phyloP scores from a whole-genome alignment of 2,329 filamentous ascomycete species.

The Colletotrichum destructivum region DNA sequence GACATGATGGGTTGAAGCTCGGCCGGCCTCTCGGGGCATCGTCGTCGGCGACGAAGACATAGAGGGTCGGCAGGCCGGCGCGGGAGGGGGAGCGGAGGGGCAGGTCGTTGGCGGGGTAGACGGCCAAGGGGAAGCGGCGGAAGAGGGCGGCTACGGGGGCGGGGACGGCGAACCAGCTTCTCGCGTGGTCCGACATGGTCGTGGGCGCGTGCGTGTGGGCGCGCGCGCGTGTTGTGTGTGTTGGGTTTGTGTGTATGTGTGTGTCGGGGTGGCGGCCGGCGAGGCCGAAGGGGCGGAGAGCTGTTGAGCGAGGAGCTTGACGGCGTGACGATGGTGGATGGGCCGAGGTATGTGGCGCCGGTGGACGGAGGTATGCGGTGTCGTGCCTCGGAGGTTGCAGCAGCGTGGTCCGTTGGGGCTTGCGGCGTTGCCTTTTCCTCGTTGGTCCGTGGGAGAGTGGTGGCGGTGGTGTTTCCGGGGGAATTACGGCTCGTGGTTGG shows the following conservation, averaged over 20 bases:
- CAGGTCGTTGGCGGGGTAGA: constrained; percentile 82
- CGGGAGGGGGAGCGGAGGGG: constrained; percentile 72
- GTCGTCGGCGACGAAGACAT: constrained; percentile 81
- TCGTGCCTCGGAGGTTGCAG: neutral
- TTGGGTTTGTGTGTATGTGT: constrained; percentile 5
- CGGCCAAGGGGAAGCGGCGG: constrained; percentile 84
- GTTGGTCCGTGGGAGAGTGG: constrained; percentile 29
- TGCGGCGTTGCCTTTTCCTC: neutral
- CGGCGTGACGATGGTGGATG: neutral
- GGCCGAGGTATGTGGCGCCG: constrained; percentile 2
- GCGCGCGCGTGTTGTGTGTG: constrained; percentile 17
- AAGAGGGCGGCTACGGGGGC: constrained; percentile 86
- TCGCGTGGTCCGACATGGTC: constrained; percentile 43
- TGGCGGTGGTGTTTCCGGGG: neutral
- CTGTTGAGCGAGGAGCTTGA: neutral
- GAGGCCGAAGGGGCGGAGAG: constrained; percentile 15
- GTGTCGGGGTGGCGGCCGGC: constrained; percentile 18
- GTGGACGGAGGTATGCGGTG: neutral
- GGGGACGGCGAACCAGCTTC: constrained; percentile 73
- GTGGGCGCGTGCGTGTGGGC: neutral
- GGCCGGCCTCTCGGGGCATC: constrained; percentile 74
- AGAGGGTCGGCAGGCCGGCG: constrained; percentile 70
- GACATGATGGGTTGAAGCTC: constrained; percentile 91
- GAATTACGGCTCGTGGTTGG: neutral
- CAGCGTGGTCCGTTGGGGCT: neutral